Base-by-base conservation (phyloP, 495 filamentous ascomycete genomes). In the Hyaloscypha bicolor region DNA sequence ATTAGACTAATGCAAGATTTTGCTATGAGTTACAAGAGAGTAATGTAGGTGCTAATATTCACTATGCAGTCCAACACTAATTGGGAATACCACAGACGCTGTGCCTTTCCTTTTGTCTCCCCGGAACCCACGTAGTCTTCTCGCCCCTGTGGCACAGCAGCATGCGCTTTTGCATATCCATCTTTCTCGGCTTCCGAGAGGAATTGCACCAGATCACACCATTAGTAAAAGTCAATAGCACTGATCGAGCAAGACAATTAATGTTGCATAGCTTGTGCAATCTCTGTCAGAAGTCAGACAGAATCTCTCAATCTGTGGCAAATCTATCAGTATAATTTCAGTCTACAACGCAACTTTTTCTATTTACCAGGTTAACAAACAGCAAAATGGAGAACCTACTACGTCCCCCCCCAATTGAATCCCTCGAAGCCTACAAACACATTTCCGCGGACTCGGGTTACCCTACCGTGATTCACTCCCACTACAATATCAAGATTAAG, bases 401-500 rank as follows among this genome's bases (percentile, higher is more conserved):
- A 22, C 65, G 65, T 45, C 65, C 58, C 29, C 2, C 45, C 35
- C 65, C 59, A 37, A 56, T 67, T 22, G 31, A 62, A 31, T 45
- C 65, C n/a, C 67, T 69, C n/a, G 68, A 67, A 67, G 68, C 68
- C 33, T 71, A 60, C 61, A 71, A 71, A 64, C 64, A 71, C 56
- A 67, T 71, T 55, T 67, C 64, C 55, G 64, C 68, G 11, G 68
- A 71, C 55, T 71, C 68, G 35, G 68, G 68, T 55, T 64, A 19
- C 25, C 68, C 68, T 14, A 71, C 31, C n/a, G 37, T 61, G 3
- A 32, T 71, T 21, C 68, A 71, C 48, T 57, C 64, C n/a, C 2
- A 63, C 25, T 71, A 60, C 57, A 71, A 71, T 45, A 60, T 72
- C 60, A 85, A 82, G 64, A 83, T 86, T 68, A 77, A 68, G 42